These are phyloP conservation scores for Cardamine chenopodiifolia DNA, from an alignment of 345 rosid genomes.

Conservation along the genomic window DNA sequence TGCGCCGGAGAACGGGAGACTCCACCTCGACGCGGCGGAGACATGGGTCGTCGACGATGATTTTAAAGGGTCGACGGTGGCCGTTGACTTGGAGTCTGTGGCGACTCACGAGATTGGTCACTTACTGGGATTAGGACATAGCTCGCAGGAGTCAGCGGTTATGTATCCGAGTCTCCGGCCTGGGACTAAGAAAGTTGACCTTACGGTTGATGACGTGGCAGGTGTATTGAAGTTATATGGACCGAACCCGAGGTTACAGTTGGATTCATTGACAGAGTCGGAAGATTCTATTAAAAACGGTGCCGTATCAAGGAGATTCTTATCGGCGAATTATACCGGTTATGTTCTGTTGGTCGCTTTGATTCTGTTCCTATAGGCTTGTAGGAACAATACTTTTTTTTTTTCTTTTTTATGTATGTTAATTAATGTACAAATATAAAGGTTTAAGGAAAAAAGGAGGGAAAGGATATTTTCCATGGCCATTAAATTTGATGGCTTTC, in stretches of 20 bases:
- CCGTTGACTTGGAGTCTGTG: conserved; percentile 91
- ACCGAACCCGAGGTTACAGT: conserved; percentile 68
- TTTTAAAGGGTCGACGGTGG: conserved; percentile 52
- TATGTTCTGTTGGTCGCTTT: conserved; percentile 44
- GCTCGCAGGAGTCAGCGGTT: conserved; percentile 76
- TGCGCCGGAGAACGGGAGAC: conserved; percentile 81
- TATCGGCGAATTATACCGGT: conserved; percentile 39
- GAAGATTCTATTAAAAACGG: conserved; percentile 58
- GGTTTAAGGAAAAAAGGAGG: background rate
- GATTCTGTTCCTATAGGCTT: conserved; percentile 31
- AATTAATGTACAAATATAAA: conserved; percentile 10
- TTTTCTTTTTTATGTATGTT: background rate
- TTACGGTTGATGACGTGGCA: conserved; percentile 80
- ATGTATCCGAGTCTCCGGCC: conserved; percentile 93
- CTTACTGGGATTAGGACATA: conserved; percentile 78
- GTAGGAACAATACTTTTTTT: conserved; percentile 1
- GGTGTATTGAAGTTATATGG: conserved; percentile 79
- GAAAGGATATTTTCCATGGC: background rate
- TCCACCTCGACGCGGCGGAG: conserved; percentile 81
- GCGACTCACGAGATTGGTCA: conserved; percentile 97
- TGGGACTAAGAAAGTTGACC: conserved; percentile 59
- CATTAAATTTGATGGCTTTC: background rate
- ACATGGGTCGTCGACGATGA: conserved; percentile 73
- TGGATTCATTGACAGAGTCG: conserved; percentile 58
- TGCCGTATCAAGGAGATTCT: conserved; percentile 21